Base-by-base conservation (phyloP, 2,329 filamentous ascomycete genomes). In the Fusarium sp. region DNA sequence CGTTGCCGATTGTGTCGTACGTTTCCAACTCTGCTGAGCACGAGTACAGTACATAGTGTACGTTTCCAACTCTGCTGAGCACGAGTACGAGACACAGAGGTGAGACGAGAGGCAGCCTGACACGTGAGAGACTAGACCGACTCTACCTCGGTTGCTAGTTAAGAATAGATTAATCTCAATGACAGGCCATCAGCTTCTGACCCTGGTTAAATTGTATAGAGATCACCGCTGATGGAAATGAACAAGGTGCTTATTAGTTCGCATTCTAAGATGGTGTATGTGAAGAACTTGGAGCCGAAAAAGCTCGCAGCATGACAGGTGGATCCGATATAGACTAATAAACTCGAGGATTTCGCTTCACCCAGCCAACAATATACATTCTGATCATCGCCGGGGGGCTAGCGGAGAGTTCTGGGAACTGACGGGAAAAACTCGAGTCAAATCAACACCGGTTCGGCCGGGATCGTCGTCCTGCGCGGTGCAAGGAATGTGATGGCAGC, bases 401-500 rank as follows among this genome's bases (percentile, higher is more conserved):
- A 60, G 35, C 46, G 59, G 58, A 50, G 41, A 56, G 43, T 45
- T 44, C 51, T 46, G 29, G 53, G 35, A 46, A 37, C 37, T 35
- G 45, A 53, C 25, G 44, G 47, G 25, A 19, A 43, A 25, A 21
- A n/a, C n/a, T 27, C 13, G n/a, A 33, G 13, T n/a, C 31, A 39
- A 45, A 21, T 25, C 8, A 25, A 7, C 23, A 46, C 43, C 62
- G 57, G 58, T 42, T 41, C 53, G 43, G 62, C 54, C 62, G 58
- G 61, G 61, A 63, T 65, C 48, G 52, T 46, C 61, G 31, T 46
- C 36, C 42, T 37, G 43, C 29, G 56, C 32, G 19, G 25, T 45
- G 42, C 37, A 21, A 65, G 61, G 61, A 64, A 64, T 64, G 61
- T 62, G 57, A 65, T 42, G 44, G 33, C 43, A 42, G 33, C 43